These are phyloP conservation scores for Madurella mycetomatis DNA, from an alignment of 2,329 filamentous ascomycete genomes.

Conservation along the genomic window DNA sequence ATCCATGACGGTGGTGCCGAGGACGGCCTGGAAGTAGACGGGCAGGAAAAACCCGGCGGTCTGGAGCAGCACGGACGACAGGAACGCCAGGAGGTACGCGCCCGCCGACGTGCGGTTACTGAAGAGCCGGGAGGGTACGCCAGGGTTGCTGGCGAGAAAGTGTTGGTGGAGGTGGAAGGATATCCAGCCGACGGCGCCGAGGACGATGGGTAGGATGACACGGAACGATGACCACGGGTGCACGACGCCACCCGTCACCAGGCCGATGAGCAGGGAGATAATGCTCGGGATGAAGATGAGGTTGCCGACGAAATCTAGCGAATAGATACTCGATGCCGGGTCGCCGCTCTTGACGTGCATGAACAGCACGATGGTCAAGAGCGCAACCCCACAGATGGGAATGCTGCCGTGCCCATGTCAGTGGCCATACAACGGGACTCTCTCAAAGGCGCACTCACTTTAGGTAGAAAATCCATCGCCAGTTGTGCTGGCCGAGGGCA, in stretches of 20 bases:
- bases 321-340: constrained; percentile 12
- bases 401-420: background rate
- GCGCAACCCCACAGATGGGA: constrained; percentile 25
- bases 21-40: constrained; percentile 14
- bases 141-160: constrained; percentile 8
- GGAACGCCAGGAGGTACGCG: constrained; percentile 10
- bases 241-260: constrained; percentile 27
- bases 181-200: constrained; percentile 29
- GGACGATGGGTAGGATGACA: constrained; percentile 36
- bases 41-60: constrained; percentile 18
- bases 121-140: constrained; percentile 23
- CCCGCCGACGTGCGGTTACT: constrained; percentile 14
- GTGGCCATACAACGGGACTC: too few relatives aligned
- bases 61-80: constrained; percentile 1
- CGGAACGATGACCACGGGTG: constrained; percentile 38
- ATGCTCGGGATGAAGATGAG: constrained; percentile 33
- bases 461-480: constrained; percentile 38
- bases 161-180: constrained; percentile 11
- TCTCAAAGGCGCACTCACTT: constrained; percentile 1
- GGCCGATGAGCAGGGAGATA: constrained; percentile 38
- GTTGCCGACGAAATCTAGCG: constrained; percentile 33
- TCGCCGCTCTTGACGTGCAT: constrained; percentile 35
- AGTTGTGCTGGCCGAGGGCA: constrained; percentile 10
- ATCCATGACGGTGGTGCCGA: constrained; percentile 27
- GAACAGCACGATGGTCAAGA: constrained; percentile 33